Base-by-base conservation (phyloP, 2,329 filamentous ascomycete species). In the Botrytis medusae region DNA sequence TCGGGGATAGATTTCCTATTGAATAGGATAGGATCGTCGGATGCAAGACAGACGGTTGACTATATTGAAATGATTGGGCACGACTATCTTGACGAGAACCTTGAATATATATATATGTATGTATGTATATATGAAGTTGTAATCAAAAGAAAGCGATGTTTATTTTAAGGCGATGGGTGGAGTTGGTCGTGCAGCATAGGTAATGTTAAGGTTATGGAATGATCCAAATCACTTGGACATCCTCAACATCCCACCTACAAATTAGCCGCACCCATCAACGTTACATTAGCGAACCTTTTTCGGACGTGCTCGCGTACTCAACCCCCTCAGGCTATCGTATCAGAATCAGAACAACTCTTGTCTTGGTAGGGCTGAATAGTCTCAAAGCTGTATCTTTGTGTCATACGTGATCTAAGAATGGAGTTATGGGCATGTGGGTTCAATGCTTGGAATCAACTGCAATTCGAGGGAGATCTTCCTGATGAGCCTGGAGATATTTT, bases 371-470 rank as follows among this genome's bases (percentile, higher is more conserved):
- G 48, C 48, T 68, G 65, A 44, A 42, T 9, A 57, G 4, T 29
- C 20, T 25, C 16, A 57, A 57, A 18, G 25, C 16, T 32, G 46
- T 25, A 57, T 42, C 62, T 42, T 32, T 29, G 25, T 18, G 64
- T 42, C 9, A 42, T 68, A 68, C 48, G 34, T 57, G 18, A 37
- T 25, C 51, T 29, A 18, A 32, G 57, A 25, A 78, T 88, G 86
- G 82, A 86, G 70, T 79, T 91, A 8, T 87, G 86, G 78, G 87
- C 85, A 60, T 77, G 86, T 4, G 89, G 89, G 59, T 86, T 88
- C 81, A 90, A 91, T 77, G 87, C 87, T 71, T 90, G 87, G 87
- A 80, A 81, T 72, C 88, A 90, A 77, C 83, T 90, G 25, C 76
- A 78, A 2, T 86, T 89, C 10, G 74, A 74, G 0, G 72, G 54